phyloP scores from a whole-genome alignment of 2,329 filamentous ascomycete genomes.

The Fusarium nygamai region DNA sequence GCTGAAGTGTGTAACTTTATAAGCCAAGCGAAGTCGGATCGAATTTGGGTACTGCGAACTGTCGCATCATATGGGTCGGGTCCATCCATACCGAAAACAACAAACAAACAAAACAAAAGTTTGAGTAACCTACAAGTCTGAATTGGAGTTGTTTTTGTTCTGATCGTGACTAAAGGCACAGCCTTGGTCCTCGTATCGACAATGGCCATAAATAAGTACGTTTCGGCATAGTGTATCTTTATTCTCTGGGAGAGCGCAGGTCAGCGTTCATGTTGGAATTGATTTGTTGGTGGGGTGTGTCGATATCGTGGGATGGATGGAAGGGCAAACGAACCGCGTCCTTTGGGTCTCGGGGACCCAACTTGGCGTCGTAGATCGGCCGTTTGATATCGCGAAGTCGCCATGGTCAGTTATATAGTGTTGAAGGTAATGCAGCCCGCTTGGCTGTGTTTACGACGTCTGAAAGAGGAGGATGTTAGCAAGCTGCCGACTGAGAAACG shows the following conservation, averaged over 20 bases:
- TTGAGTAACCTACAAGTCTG: conserved; percentile 60
- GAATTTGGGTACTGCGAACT: background rate
- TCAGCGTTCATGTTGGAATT: conserved; percentile 10
- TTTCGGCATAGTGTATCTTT: conserved; percentile 94
- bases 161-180: conserved; percentile 91
- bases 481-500: background rate
- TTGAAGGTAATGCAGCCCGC: conserved; percentile 45
- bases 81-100: background rate
- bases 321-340: conserved; percentile 57
- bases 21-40: conserved; percentile 7
- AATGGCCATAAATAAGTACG: conserved; percentile 92
- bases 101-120: conserved; percentile 3
- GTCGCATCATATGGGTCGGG: conserved; percentile 12
- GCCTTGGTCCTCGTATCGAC: conserved; percentile 89
- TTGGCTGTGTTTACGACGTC: conserved; percentile 56
- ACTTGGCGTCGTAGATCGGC: conserved; percentile 62
- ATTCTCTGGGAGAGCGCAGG: conserved; percentile 64
- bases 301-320: background rate
- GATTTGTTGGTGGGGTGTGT: conserved; percentile 3
- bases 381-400: conserved; percentile 57
- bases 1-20: conserved; percentile 17
- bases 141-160: conserved; percentile 61
- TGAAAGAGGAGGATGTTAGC: conserved; percentile 38
- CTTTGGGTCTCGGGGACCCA: conserved; percentile 66
- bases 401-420: conserved; percentile 52